Evolutionary conservation across 2,329 filamentous ascomycete species (phyloP).

Genomic region (Pseudogymnoascus sp.): DNA sequence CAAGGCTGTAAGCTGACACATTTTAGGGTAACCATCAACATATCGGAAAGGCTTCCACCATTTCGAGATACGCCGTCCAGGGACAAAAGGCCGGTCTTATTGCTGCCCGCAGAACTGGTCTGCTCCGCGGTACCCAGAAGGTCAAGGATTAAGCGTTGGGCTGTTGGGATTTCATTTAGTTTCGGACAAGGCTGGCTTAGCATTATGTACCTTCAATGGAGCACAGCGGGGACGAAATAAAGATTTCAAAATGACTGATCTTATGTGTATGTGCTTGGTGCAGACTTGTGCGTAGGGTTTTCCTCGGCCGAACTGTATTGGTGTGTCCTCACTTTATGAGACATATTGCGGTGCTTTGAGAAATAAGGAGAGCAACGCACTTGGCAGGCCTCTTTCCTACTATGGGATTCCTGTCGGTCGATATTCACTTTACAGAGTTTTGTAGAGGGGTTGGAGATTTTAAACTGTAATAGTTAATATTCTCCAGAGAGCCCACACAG

Average conservation of each 20-base stretch:
- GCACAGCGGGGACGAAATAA: slow-evolving; percentile 28
- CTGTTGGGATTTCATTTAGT: slow-evolving; percentile 25
- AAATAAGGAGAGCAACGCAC: background rate
- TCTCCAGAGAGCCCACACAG: background rate
- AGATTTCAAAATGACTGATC: slow-evolving; percentile 12
- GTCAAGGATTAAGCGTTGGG: slow-evolving; percentile 70
- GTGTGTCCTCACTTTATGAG: background rate
- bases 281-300: background rate
- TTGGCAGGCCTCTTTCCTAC: background rate
- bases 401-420: background rate
- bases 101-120: slow-evolving; percentile 98
- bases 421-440: background rate
- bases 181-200: slow-evolving; percentile 27
- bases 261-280: slow-evolving; percentile 4
- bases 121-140: slow-evolving; percentile 99
- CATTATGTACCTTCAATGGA: slow-evolving; percentile 28
- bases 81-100: slow-evolving; percentile 99
- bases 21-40: slow-evolving; percentile 97
- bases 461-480: background rate
- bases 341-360: background rate
- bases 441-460: background rate
- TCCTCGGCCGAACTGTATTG: background rate
- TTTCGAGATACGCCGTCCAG: slow-evolving; percentile 92
- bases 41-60: slow-evolving; percentile 99
- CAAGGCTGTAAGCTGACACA: slow-evolving; percentile 92